Evolutionary conservation across 805 yeast species (phyloP), one percentile per base, ranked within the genome.

Genomic region (Scheffersomyces ergatensis): DNA sequence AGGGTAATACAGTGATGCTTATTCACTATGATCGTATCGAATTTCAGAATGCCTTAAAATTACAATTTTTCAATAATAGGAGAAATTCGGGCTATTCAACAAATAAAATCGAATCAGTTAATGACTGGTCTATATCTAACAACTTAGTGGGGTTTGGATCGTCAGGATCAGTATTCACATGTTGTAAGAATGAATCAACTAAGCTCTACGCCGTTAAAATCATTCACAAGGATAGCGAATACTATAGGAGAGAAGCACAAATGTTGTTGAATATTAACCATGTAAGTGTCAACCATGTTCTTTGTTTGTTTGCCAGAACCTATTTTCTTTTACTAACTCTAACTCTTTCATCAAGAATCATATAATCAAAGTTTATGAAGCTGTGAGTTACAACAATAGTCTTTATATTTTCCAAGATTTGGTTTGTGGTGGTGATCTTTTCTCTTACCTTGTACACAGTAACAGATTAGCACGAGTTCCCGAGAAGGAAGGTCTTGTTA

Each of bases 341-440:
- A n/a, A n/a, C n/a, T n/a, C n/a, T n/a, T n/a, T n/a, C n/a, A n/a
- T n/a, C n/a, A n/a, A 29, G 32, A 29, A n/a, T 14, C 32, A 76
- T 47, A 70, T 77, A n/a, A 68, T 76, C 19, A 67, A 64, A 45
- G 70, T 72, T 4, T 61, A 71, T 45, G 67, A 67, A 23, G 58
- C 76, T 0, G 45, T 47, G 15, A 38, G 49, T 3, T 50, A 52
- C 13, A 46, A 49, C 1, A 53, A 60, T 5, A 53, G 59, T 24
- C 46, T 73, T 3, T 76, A 69, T 39, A 72, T 77, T 13, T 72
- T 74, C 48, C 75, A 76, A 49, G 79, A 76, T 44, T 52, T 74
- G 48, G 54, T 72, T 1, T 67, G 76, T 40, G 85, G 85, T 1
- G 85, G 85, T 1, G 85, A 80, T 46, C 57, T 79, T 13, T 78